phyloP scores from a whole-genome alignment of 805 yeast genomes.

The Maudiozyma bulderi region DNA sequence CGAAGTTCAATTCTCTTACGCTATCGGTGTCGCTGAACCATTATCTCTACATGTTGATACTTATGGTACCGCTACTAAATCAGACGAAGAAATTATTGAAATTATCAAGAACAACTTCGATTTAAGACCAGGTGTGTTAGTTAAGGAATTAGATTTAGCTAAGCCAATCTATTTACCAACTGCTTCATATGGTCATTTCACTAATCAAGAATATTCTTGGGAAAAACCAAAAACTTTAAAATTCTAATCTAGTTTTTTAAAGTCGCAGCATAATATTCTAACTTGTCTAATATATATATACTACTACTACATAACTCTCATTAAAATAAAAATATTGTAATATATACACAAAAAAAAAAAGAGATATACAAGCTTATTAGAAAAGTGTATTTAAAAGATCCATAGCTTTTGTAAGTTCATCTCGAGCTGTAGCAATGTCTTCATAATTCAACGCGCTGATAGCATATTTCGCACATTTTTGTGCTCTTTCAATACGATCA shows the following conservation, averaged over 20 bases:
- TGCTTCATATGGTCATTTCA: conserved; percentile 99
- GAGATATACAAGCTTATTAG: neutral
- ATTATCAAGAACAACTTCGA: conserved; percentile 93
- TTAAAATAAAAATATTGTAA: neutral
- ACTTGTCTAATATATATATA: neutral
- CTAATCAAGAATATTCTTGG: conserved; percentile 98
- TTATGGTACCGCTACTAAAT: conserved; percentile 90
- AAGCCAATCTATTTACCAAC: conserved; percentile 99
- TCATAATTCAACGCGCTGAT: conserved; percentile 73
- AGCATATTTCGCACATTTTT: conserved; percentile 65
- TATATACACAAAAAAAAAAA: neutral
- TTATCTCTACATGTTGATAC: conserved; percentile 95
- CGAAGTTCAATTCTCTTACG: conserved; percentile 96
- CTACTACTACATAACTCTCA: no score
- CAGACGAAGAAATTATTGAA: conserved; percentile 82
- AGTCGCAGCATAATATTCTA: neutral
- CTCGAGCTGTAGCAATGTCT: conserved; percentile 58
- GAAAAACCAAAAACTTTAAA: conserved; percentile 84
- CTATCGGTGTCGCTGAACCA: conserved; percentile 99
- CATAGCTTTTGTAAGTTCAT: conserved; percentile 48
- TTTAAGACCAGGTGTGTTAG: conserved; percentile 98
- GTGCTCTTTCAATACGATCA: conserved; percentile 49
- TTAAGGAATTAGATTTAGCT: conserved; percentile 91
- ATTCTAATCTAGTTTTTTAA: conserved; percentile 31
- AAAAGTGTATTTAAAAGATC: conserved; percentile 26